These are phyloP conservation scores for Myrmaecium sp. DNA, from an alignment of 2,329 filamentous ascomycete species.

Conservation along the genomic window DNA sequence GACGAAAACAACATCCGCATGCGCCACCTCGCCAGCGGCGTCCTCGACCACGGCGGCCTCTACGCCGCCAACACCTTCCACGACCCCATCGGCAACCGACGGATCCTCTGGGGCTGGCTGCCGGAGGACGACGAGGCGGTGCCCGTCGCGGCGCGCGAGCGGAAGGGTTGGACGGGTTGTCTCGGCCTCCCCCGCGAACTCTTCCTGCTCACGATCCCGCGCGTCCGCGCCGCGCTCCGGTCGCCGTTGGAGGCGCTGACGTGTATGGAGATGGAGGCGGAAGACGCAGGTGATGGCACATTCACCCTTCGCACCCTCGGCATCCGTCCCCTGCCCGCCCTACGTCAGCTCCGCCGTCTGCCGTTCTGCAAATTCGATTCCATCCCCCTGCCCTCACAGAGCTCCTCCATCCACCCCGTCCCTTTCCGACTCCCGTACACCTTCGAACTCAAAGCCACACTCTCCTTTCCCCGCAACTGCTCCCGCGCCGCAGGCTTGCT, in stretches of 20 bases:
- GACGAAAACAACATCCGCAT: conserved; percentile 8
- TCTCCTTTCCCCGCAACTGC: too few species aligned
- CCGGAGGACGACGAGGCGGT: conserved; percentile 35
- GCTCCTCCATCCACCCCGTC: too few species aligned
- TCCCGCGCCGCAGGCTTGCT: too few species aligned
- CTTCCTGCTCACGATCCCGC: conserved; percentile 20
- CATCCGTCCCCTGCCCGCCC: conserved; percentile 1
- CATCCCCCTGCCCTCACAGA: too few species aligned
- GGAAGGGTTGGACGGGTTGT: conserved; percentile 33
- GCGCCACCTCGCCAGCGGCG: conserved; percentile 25
- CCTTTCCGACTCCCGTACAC: too few species aligned
- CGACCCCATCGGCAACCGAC: conserved; percentile 24
- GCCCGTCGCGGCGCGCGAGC: conserved; percentile 23
- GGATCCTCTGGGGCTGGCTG: conserved; percentile 34
- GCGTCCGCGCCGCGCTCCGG: conserved; percentile 20
- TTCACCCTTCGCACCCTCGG: conserved; percentile 28
- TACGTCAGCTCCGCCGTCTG: too few species aligned
- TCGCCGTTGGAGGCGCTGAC: conserved; percentile 24
- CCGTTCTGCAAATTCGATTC: conserved; percentile 15
- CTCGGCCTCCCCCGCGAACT: conserved; percentile 30
- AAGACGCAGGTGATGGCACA: conserved; percentile 9
- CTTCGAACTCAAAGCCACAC: too few species aligned
- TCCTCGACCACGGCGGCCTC: conserved; percentile 31
- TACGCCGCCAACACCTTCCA: conserved; percentile 35
- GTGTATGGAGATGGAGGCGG: conserved; percentile 19